Conservation (phyloP, 805 yeast species). For the Hanseniaspora hatyaiensis region DNA sequence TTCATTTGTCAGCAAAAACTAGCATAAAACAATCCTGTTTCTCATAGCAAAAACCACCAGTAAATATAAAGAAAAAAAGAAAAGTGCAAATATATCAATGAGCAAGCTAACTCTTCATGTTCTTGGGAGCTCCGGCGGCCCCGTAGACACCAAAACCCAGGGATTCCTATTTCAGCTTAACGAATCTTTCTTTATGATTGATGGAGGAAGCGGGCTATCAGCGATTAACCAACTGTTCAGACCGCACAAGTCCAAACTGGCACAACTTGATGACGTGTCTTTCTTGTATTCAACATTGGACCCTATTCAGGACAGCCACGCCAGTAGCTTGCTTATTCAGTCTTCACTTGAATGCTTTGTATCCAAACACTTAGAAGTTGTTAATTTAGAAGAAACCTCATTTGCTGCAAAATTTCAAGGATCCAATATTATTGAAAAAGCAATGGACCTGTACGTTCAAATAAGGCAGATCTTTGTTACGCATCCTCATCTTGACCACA, state of each 20-base stretch:
- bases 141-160: conserved; percentile 59
- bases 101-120: conserved; percentile 24
- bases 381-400: not conserved
- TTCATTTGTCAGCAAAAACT: too few species aligned
- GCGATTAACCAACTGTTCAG: conserved; percentile 37
- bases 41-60: too few species aligned
- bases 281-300: not conserved
- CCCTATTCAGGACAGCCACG: too few species aligned
- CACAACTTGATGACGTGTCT: not conserved
- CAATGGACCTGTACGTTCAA: conserved; percentile 29
- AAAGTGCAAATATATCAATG: not conserved
- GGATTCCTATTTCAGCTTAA: conserved; percentile 52
- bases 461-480: conserved; percentile 46
- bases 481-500: conserved; percentile 80
- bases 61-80: not conserved
- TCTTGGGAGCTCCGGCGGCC: conserved; percentile 80
- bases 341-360: too few species aligned
- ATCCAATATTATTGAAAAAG: conserved; percentile 25
- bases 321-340: too few species aligned
- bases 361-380: conserved; percentile 5
- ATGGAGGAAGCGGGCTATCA: conserved; percentile 67
- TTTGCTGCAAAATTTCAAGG: not conserved
- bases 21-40: too few species aligned
- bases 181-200: conserved; percentile 44
- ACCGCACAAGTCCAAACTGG: conserved; percentile 14